Evolutionary conservation across 306 rosid species (phyloP).

Genomic region (Malus fusca): DNA sequence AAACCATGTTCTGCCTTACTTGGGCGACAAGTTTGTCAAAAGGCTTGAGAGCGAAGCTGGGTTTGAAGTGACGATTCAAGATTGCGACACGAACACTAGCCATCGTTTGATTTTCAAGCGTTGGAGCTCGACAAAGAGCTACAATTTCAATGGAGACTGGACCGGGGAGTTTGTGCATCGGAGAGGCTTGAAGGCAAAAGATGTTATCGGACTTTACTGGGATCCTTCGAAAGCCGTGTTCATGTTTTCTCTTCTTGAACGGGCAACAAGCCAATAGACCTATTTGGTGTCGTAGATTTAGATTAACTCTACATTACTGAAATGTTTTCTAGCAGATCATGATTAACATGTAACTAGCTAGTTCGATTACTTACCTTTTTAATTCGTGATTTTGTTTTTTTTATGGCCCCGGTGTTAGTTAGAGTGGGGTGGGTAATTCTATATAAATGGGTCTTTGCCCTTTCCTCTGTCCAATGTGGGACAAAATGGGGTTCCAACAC

Average conservation of each 20-base stretch:
- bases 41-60: neutral
- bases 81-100: conserved; percentile 17
- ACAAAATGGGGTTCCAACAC: no score
- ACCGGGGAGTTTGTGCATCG: conserved; percentile 19
- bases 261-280: neutral
- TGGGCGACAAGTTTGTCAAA: neutral
- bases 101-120: conserved; percentile 26
- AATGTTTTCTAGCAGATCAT: no score
- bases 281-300: no score
- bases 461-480: no score
- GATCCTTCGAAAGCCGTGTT: conserved; percentile 18
- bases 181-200: conserved; percentile 17
- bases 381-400: no score
- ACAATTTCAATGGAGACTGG: conserved; percentile 34
- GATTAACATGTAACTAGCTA: no score
- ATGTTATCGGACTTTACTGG: conserved; percentile 34
- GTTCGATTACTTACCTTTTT: no score
- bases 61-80: conserved; percentile 9
- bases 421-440: no score
- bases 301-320: no score
- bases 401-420: no score
- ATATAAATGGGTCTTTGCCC: no score
- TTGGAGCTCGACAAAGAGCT: conserved; percentile 30
- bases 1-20: neutral
- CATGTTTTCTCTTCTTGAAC: conserved; percentile 15